Evolutionary conservation across 2,329 filamentous ascomycete genomes (phyloP), one percentile per base, ranked within the genome.

Genomic region (Rachicladosporium sp.): DNA sequence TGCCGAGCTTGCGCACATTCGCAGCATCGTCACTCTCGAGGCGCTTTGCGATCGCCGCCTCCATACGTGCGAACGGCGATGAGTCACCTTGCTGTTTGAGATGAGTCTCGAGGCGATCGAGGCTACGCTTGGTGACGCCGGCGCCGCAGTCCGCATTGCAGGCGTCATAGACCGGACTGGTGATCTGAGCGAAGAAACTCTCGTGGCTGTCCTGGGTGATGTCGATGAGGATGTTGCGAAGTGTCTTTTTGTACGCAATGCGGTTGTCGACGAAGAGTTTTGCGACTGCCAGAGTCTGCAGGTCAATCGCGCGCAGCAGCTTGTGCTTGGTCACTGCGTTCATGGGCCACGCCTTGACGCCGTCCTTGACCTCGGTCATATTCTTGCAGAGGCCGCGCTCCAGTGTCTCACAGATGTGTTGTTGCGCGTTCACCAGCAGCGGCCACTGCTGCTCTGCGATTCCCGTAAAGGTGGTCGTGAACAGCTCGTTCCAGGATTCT

Each of bases 401-500:
- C n/a, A 46, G 27, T 27, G 36, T 27, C 2, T 32, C 29, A 1
- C 15, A 34, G 19, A 34, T 15, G 8, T 10, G 3, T 6, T 19
- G 35, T 7, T 30, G 38, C 15, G 30, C 15, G 37, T 21, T 4
- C 9, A 31, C 32, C 11, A 43, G 36, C 10, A 15, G 6, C n/a
- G 29, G n/a, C 35, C 40, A 43, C 19, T 29, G 15, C 13, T 29
- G 7, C 3, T 34, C 10, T 19, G 44, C 21, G 3, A 37, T 27
- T 4, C 44, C 35, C 1, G 13, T 36, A 7, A 44, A 37, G 6
- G 27, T 32, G 2, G 38, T 38, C 6, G 38, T 38, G 44, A 52
- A 52, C 8, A 36, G 37, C 37, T 53, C 45, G 21, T 51, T 52
- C 50, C 48, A 52, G 19, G 38, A 39, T 27, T 46, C 30, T n/a